Evolutionary conservation across 106 monocot species (phyloP).

Genomic region (Phalaenopsis aphrodite): DNA sequence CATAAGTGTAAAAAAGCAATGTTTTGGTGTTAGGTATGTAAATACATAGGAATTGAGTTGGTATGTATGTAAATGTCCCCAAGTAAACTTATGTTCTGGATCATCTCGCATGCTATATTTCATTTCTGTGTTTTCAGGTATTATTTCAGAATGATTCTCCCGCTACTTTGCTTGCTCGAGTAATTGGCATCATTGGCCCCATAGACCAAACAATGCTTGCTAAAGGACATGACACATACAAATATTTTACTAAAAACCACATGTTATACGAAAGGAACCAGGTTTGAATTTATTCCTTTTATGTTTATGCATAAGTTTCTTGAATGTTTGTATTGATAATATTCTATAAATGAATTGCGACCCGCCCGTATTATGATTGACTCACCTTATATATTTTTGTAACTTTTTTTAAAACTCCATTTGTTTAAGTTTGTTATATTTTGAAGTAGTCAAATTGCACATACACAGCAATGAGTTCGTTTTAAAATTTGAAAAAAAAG

Average conservation of each 20-base stretch:
- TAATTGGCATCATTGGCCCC: constrained; percentile 77
- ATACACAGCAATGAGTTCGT: too few relatives aligned
- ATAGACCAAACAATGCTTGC: constrained; percentile 89
- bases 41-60: too few relatives aligned
- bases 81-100: neutral
- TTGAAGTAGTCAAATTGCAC: too few relatives aligned
- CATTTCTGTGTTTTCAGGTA: constrained; percentile 37
- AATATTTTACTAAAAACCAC: constrained; percentile 97
- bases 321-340: neutral
- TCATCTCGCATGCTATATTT: neutral
- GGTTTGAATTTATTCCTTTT: constrained; percentile 33
- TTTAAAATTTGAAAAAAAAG: neutral
- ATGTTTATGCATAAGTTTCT: neutral
- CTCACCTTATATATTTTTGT: neutral
- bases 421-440: too few relatives aligned
- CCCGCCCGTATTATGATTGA: neutral
- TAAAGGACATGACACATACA: constrained; percentile 85
- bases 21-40: too few relatives aligned
- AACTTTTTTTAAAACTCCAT: too few relatives aligned
- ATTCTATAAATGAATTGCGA: neutral
- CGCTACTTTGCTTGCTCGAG: constrained; percentile 89
- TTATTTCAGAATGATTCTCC: constrained; percentile 99
- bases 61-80: too few relatives aligned
- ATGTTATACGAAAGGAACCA: constrained; percentile 97
- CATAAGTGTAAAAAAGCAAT: too few relatives aligned